A percentile compares a stretch with the other conserved stretches of the same genome.
These are phyloP conservation scores for Globisporangium spinosum DNA, from an alignment of 352 stramenopile genomes.

Conservation along the genomic window DNA sequence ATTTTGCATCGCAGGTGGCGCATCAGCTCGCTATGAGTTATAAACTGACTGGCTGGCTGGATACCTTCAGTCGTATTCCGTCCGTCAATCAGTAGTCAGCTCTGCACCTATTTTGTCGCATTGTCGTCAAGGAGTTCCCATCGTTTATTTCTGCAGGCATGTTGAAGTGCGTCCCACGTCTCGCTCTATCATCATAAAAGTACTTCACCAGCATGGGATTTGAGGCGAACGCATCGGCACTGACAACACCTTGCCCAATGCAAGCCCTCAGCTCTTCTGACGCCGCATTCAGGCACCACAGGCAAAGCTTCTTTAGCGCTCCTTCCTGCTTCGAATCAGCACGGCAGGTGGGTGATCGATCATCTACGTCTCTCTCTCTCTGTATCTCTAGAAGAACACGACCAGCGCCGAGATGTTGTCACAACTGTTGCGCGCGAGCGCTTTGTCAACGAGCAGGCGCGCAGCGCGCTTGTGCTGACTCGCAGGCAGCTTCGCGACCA, in stretches of 20 bases:
- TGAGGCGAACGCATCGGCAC: background rate
- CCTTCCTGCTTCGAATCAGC: background rate
- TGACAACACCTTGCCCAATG: background rate
- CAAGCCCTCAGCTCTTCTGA: background rate
- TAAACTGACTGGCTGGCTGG: background rate
- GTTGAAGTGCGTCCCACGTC: background rate
- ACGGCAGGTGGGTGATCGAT: background rate
- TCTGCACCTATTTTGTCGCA: background rate
- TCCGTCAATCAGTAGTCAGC: background rate
- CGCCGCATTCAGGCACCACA: background rate
- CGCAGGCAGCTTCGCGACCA: constrained; percentile 38
- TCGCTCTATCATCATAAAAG: background rate
- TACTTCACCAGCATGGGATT: background rate
- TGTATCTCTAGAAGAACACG: constrained; percentile 44
- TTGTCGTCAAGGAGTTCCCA: background rate
- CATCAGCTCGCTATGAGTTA: background rate
- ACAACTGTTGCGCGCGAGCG: constrained; percentile 46
- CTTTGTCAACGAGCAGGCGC: constrained; percentile 50
- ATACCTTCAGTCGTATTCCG: background rate
- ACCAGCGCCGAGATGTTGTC: constrained; percentile 84
- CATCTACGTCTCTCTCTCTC: constrained; percentile 2
- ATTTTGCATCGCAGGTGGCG: background rate
- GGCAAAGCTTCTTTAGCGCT: background rate
- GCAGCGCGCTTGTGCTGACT: constrained; percentile 42
- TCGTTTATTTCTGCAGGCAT: background rate